Base-by-base conservation (phyloP, 2,329 filamentous ascomycete species). In the Alternaria gansuensis region DNA sequence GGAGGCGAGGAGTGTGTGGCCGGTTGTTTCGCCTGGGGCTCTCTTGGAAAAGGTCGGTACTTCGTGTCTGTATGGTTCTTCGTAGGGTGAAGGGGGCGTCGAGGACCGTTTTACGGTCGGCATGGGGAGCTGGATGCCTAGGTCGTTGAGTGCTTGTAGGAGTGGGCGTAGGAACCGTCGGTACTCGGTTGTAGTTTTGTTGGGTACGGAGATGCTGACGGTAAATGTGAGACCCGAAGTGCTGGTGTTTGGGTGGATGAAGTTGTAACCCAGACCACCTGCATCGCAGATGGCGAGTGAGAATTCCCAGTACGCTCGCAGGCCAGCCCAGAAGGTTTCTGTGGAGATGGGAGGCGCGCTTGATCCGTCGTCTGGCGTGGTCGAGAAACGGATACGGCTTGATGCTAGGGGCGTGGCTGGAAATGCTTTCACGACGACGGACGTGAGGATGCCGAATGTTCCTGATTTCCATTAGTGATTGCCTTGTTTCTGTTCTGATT, bases 361-460 rank as follows among this genome's bases (percentile, higher is more conserved):
- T 3, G 51, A 50, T 8, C 55, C 60, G 14, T 41, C 43, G 5
- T 11, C 13, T 14, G 67, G 60, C 4, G 65, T 49, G 0, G 70
- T 73, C 1, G 67, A 66, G 54, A 72, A 69, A 5, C 54, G 57
- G 5, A 74, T 72, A 33, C 57, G 64, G 11, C 55, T 41, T 21
- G 60, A 57, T 4, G 61, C 40, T 3, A 66, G 11, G 0, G 63
- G 45, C 1, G 65, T 67, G 13, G 36, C 9, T 2, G 67, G 63
- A 14, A 68, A 73, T 0, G 58, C 84, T 82, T 66, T 81, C 5
- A 70, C 60, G 4, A 70, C 55, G 17, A 70, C 66, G 1, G 69
- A 72, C 2, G 69, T 70, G 14, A 73, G 54, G 40, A 74, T 60
- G 33, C 70, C 71, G 37, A 66, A 73, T 3, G 63, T 73, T 11